Evolutionary conservation across 495 filamentous ascomycete species (phyloP).

Genomic region (Tuber magnatum): DNA sequence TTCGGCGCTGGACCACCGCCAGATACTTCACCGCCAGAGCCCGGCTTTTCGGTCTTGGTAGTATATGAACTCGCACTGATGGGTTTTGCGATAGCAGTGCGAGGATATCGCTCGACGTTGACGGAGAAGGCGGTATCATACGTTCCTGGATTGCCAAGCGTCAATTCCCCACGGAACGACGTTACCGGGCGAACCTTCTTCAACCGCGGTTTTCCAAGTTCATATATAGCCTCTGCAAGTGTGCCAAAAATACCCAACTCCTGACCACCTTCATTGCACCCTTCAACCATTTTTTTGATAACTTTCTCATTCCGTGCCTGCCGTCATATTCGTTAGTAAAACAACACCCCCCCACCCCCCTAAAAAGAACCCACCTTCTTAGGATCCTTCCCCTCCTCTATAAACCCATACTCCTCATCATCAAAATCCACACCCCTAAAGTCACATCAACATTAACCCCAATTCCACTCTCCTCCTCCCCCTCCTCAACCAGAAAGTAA

Average conservation of each 20-base stretch:
- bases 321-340: conserved; percentile 17
- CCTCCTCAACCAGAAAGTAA: no score
- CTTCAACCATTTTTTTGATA: conserved; percentile 53
- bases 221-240: conserved; percentile 73
- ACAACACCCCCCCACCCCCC: no score
- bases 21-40: conserved; percentile 42
- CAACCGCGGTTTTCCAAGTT: conserved; percentile 60
- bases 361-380: conserved; percentile 56
- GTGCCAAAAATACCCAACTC: conserved; percentile 62
- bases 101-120: conserved; percentile 81
- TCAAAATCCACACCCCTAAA: conserved; percentile 87
- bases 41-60: conserved; percentile 45
- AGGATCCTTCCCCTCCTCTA: conserved; percentile 78
- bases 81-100: conserved; percentile 66
- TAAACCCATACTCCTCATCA: conserved; percentile 80
- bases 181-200: conserved; percentile 65
- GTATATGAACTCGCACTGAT: conserved; percentile 71
- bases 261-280: conserved; percentile 49
- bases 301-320: conserved; percentile 56
- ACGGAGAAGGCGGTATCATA: conserved; percentile 76
- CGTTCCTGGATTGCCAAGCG: conserved; percentile 65
- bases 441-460: background rate
- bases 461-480: background rate
- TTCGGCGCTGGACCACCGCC: conserved; percentile 45
- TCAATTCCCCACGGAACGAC: conserved; percentile 71